Percentiles rank a stretch among this genome's conserved stretches.
Conservation (phyloP, 2,329 filamentous ascomycete species). For the Calonectria fujianensis region DNA sequence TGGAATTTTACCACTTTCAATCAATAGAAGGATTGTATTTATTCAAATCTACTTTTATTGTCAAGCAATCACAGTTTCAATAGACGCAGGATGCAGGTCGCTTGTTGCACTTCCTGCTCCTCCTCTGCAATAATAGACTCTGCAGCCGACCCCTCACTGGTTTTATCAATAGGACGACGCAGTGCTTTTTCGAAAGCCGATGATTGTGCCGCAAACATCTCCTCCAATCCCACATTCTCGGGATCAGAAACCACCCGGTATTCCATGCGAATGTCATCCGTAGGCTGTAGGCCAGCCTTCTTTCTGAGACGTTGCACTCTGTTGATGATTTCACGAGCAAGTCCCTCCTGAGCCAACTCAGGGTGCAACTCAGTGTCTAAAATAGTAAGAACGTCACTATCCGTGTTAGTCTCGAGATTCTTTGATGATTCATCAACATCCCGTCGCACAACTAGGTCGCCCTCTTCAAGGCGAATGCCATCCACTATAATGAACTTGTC, state of each 20-base stretch:
- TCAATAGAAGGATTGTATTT: background rate
- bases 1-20: conserved; percentile 14
- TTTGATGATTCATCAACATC: conserved; percentile 82
- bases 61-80: conserved; percentile 77
- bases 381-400: conserved; percentile 92
- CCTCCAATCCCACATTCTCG: conserved; percentile 82
- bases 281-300: conserved; percentile 92
- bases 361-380: conserved; percentile 89
- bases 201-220: conserved; percentile 81
- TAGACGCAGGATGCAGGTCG: conserved; percentile 85
- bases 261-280: conserved; percentile 97
- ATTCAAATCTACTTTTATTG: conserved; percentile 37
- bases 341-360: conserved; percentile 89
- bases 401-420: conserved; percentile 89
- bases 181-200: conserved; percentile 84
- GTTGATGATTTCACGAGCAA: conserved; percentile 94
- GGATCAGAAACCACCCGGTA: conserved; percentile 89
- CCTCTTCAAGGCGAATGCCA: conserved; percentile 87
- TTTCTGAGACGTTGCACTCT: conserved; percentile 94
- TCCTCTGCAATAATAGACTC: conserved; percentile 82
- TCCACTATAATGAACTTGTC: conserved; percentile 87
- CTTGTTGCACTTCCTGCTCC: conserved; percentile 89
- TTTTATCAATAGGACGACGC: conserved; percentile 81
- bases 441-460: conserved; percentile 86
- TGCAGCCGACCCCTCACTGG: conserved; percentile 48